Conservation (phyloP, 2,329 filamentous ascomycete species). For the Xylaria sp. region DNA sequence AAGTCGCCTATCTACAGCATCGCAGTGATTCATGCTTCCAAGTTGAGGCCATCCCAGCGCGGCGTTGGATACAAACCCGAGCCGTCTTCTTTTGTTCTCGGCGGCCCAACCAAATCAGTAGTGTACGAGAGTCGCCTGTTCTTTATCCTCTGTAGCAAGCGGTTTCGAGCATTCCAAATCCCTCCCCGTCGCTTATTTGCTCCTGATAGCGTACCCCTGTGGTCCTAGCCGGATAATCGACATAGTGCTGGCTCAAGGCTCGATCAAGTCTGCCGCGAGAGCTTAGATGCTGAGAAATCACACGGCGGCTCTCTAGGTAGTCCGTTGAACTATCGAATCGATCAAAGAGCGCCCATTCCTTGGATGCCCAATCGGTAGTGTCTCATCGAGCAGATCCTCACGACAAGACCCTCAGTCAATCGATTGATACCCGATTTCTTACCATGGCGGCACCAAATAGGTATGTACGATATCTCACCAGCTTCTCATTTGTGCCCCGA, state of each 20-base stretch:
- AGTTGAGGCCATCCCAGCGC: conserved; percentile 33
- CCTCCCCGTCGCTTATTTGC: conserved; percentile 12
- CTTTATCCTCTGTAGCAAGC: conserved; percentile 20
- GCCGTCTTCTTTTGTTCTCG: conserved; percentile 36
- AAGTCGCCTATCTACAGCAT: conserved; percentile 19
- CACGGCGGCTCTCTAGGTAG: conserved; percentile 36
- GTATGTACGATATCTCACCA: conserved; percentile 40
- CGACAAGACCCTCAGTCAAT: conserved; percentile 12
- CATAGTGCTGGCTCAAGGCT: conserved; percentile 18
- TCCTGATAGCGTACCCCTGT: conserved; percentile 25
- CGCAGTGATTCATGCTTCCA: conserved; percentile 23
- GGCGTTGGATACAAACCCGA: conserved; percentile 45
- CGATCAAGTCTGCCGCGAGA: conserved; percentile 14
- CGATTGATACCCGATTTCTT: conserved; percentile 27
- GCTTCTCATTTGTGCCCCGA: conserved; percentile 23
- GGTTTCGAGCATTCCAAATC: conserved; percentile 10
- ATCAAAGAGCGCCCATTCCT: conserved; percentile 39
- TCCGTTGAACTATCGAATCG: conserved; percentile 32
- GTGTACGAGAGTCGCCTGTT: conserved; percentile 26
- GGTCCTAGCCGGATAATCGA: conserved; percentile 27
- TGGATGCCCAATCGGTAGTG: conserved; percentile 33
- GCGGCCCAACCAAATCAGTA: conserved; percentile 31
- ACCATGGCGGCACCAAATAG: conserved; percentile 47
- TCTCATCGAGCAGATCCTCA: conserved; percentile 17
- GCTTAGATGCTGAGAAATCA: conserved; percentile 35